Evolutionary conservation across 1,284 basidiomycete species (phyloP), one percentile per base, ranked within the genome.

Genomic region (Malassezia arunalokei): DNA sequence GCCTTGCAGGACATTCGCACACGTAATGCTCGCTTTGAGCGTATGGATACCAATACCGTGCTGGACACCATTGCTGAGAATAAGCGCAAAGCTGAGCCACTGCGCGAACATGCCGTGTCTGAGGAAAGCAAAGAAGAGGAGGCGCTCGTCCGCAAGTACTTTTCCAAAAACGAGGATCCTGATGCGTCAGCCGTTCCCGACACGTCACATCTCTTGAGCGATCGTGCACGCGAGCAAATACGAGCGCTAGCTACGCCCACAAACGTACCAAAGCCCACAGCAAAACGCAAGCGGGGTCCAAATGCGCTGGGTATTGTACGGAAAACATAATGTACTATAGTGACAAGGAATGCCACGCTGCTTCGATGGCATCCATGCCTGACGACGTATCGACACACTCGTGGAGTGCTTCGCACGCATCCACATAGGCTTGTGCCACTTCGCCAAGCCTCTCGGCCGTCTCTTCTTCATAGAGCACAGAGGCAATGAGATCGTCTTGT

Each of bases 1-100:
- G 88, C 89, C 24, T 76, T 99, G 52, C 89, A 95, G 68, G 92
- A 96, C 68, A 87, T 98, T 59, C 80, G 89, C 58, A 86, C 86
- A 6, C 79, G 87, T 35, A 99, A 98, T 74, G 89, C 94, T 1
- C 79, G 91, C 42, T 82, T 90, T 55, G 92, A 96, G 68, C 78
- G 86, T 28, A 65, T 69, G 20, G 65, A 70, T 41, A 47, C 64
- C 1, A 68, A 70, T 28, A 56, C 61, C 7, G 62, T 73, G 1
- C 55, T 73, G 1, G 59, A 53, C 9, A 15, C 33, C 6, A 33
- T 60, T 15, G 41, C 42, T 6, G n/a, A 43, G 20, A 57, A 54
- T 11, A 60, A 62, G 44, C 52, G 58, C 17, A 55, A 51, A 39
- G 47, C 29, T 8, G 29, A 40, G 14, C 42, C 40, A n/a, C n/a